phyloP scores from a whole-genome alignment of 352 stramenopile species.

The Paralagenidium karlingii region DNA sequence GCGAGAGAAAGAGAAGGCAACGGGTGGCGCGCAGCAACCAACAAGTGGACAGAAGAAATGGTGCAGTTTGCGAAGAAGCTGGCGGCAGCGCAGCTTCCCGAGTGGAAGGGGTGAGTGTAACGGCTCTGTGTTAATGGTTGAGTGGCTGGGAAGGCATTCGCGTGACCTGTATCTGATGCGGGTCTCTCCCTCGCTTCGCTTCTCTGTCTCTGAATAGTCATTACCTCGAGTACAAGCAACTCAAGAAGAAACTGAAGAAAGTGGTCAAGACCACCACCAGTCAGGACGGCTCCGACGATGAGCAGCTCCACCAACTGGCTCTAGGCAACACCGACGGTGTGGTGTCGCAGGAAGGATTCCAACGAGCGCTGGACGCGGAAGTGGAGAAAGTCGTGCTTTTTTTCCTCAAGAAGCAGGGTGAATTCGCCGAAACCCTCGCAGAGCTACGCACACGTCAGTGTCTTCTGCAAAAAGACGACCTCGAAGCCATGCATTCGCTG shows the following conservation, averaged over 20 bases:
- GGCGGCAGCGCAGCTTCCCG: conserved; percentile 42
- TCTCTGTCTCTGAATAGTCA: conserved; percentile 19
- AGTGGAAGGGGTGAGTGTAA: conserved; percentile 52
- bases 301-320: conserved; percentile 3
- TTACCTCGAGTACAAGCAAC: conserved; percentile 85
- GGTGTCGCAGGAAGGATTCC: conserved; percentile 48
- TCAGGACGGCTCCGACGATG: conserved; percentile 2
- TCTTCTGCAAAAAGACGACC: conserved; percentile 18
- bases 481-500: conserved; percentile 61
- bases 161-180: background rate
- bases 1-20: no score
- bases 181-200: background rate
- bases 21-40: no score
- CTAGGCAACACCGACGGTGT: conserved; percentile 17
- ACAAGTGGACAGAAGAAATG: conserved; percentile 15
- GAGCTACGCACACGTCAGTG: conserved; percentile 32
- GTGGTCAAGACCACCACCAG: conserved; percentile 16
- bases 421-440: conserved; percentile 63
- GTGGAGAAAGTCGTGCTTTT: conserved; percentile 78
- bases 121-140: background rate
- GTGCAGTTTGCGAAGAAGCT: conserved; percentile 81
- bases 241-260: conserved; percentile 80
- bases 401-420: conserved; percentile 72
- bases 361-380: conserved; percentile 68
- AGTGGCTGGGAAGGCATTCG: background rate